Evolutionary conservation across 192 early-diverging fungal genomes (phyloP).

Genomic region (Haplosporangium gracile): DNA sequence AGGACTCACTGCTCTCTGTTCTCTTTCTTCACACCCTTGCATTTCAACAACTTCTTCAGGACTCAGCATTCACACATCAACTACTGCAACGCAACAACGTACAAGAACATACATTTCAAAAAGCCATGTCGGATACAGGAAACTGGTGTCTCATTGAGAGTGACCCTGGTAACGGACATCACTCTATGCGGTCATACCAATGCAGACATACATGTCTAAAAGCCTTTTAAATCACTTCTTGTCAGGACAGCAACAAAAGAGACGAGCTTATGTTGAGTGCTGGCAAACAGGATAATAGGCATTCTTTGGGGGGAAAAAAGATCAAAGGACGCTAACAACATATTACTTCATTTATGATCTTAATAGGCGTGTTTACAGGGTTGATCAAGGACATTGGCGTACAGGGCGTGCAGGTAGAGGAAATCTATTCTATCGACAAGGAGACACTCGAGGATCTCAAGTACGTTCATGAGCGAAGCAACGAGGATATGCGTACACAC

Average conservation of each 20-base stretch:
- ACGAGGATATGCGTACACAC: not conserved
- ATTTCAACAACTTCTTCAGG: not conserved
- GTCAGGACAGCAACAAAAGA: too few relatives aligned
- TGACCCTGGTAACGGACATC: slow-evolving; percentile 73
- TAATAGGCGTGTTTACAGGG: slow-evolving; percentile 83
- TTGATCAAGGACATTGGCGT: slow-evolving; percentile 82
- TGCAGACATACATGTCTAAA: not conserved
- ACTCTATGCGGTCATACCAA: not conserved
- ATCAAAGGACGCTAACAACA: too few relatives aligned
- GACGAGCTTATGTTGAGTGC: too few relatives aligned
- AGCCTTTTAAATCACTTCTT: too few relatives aligned
- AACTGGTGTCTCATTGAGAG: slow-evolving; percentile 92
- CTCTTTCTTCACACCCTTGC: not conserved
- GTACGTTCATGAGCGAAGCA: slow-evolving; percentile 46
- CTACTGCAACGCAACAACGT: not conserved
- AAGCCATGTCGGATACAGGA: slow-evolving; percentile 68
- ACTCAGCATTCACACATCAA: not conserved
- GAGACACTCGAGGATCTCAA: slow-evolving; percentile 70
- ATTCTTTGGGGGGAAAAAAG: too few relatives aligned
- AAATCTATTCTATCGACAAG: slow-evolving; percentile 82
- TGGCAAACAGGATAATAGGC: too few relatives aligned
- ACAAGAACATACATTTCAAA: not conserved
- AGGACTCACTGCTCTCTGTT: not conserved
- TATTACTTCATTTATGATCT: not conserved
- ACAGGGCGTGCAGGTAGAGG: slow-evolving; percentile 80